Base-by-base conservation (phyloP, 164 flowering plant species). In the Vitis amurensis region DNA sequence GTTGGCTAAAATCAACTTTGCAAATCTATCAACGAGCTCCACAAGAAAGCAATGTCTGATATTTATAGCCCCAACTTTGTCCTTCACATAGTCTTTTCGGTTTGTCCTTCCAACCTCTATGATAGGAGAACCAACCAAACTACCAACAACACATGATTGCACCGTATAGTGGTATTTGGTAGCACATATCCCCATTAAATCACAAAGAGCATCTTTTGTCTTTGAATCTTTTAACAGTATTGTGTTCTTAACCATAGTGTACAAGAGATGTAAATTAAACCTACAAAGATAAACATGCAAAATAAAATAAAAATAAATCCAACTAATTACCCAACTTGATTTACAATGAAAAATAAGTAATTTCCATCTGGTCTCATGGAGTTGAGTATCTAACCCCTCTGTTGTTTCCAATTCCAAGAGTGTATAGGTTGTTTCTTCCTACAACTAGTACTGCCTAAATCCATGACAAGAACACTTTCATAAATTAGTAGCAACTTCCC, bases 361-460 rank as follows among this genome's bases (percentile, higher is more conserved):
- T 86, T 90, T 75, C 90, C 97, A 78, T 93, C 98, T 1, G 81
- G 93, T 69, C 87, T 89, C 8, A 93, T 82, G 74, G 90, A 53
- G 67, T 74, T 86, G 57, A 93, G 76, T 59, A 93, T 86, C 59
- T 93, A 77, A 15, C 86, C 85, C 76, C 99, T 83, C 68, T 91
- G 98, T 1, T 73, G 49, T 29, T 96, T 97, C 98, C 97, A 96
- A 68, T 89, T 89, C 97, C 93, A 96, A 37, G 93, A 83, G 55
- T 82, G 82, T 10, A 82, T 55, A 9, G 72, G 66, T 13, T 76
- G 78, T 63, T 86, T 91, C 90, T 86, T 96, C 71, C 92, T 74
- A 47, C 78, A 63, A 75, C 73, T 75, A 76, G 74, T 30, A 78
- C 71, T 64, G 62, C 89, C 97, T 92, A 64, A 71, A 51, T 44